Evolutionary conservation across 2,329 filamentous ascomycete genomes (phyloP), one percentile per base, ranked within the genome.

Genomic region (Ascochyta clinopodiicola): DNA sequence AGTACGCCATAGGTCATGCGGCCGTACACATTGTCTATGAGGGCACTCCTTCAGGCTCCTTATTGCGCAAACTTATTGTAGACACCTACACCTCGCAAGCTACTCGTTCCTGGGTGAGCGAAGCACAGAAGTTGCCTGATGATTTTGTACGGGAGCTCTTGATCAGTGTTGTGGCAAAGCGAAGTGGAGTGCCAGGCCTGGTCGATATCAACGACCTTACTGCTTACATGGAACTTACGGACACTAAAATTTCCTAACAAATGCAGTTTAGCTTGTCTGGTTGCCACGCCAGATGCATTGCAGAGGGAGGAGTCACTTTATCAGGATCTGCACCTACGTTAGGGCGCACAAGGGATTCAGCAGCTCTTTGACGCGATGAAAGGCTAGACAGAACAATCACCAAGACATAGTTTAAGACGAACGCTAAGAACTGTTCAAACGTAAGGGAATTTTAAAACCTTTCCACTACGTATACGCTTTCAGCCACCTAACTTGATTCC

Each of bases 1-100:
- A 9, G 7, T 40, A 40, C 12, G 0, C 0, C 12, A 25, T 21
- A 25, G 4, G 13, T 6, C 1, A 0, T 9, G 1, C 13, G 0
- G 15, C 9, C n/a, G 10, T 51, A n/a, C 9, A 2, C 6, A 44
- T 12, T 4, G 15, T 40, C 19, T 51, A 38, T 19, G n/a, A n/a
- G 5, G 35, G 40, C 10, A 50, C 38, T 10, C 22, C 39, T 12
- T 1, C 22, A 1, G 25, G 4, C 6, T 44, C n/a, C 3, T 9
- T 31, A 17, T 12, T 38, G 8, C 47, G 47, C 17, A 43, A 24
- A 17, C 10, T 50, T 2, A 1, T 50, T 2, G 39, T 37, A 2
- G 36, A 49, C 1, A 2, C 25, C 2, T 49, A 39, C 21, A 13
- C 34, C 6, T 15, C 7, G 7, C 3, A 27, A 1, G 44, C 44